Conservation (phyloP, 148 eudicot species). For the Arbutus unedo region DNA sequence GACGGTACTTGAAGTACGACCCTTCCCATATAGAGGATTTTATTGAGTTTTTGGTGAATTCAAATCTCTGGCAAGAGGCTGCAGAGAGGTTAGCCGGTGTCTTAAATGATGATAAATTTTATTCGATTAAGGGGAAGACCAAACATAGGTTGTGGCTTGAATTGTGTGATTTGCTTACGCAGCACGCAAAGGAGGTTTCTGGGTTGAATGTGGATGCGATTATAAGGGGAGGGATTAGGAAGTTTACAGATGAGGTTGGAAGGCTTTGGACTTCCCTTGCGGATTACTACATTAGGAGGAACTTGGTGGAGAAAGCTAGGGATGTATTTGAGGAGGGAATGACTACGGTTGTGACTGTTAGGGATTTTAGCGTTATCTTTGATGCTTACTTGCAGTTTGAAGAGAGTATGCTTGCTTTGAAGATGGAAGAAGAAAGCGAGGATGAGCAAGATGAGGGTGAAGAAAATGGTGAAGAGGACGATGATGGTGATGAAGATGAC, state of each 20-base stretch:
- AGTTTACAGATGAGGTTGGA: slow-evolving; percentile 97
- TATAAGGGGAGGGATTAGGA: slow-evolving; percentile 43
- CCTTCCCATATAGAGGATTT: slow-evolving; percentile 87
- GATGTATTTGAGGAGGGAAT: slow-evolving; percentile 94
- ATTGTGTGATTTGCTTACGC: slow-evolving; percentile 83
- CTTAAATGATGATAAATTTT: slow-evolving; percentile 47
- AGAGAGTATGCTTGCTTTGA: slow-evolving; percentile 76
- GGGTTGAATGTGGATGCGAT: slow-evolving; percentile 97
- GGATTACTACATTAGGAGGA: slow-evolving; percentile 80
- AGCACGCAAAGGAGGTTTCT: slow-evolving; percentile 70
- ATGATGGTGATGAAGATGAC: slow-evolving; percentile 41
- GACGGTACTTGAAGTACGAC: slow-evolving; percentile 89
- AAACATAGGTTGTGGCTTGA: slow-evolving; percentile 88
- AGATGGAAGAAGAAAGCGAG: slow-evolving; percentile 67
- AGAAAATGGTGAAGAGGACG: slow-evolving; percentile 21
- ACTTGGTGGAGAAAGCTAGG: slow-evolving; percentile 77
- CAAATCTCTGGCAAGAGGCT: slow-evolving; percentile 83
- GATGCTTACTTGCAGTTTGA: slow-evolving; percentile 94
- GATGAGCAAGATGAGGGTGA: slow-evolving; percentile 46
- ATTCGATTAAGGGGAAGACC: slow-evolving; percentile 83
- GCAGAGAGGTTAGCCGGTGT: slow-evolving; percentile 91
- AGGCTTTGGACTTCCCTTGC: slow-evolving; percentile 88
- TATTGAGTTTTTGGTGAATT: slow-evolving; percentile 70
- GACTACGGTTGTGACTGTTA: slow-evolving; percentile 81
- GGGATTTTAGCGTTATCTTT: slow-evolving; percentile 89